Base-by-base conservation (phyloP, 306 rosid species). In the Vigna reflexopilosa region DNA sequence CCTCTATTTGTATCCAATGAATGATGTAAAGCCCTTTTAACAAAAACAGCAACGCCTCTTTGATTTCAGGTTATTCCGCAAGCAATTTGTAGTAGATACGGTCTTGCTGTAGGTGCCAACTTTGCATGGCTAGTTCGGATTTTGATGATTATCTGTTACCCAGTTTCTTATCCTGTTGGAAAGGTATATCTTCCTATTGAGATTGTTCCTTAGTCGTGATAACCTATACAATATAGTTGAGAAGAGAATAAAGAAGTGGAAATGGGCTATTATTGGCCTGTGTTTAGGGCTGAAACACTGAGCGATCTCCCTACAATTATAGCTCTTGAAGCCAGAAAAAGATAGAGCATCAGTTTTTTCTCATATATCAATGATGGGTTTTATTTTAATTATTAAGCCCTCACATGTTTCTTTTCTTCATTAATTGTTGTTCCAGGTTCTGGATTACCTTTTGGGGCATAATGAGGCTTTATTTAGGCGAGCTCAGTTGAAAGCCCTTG, bases 71-170 rank as follows among this genome's bases (percentile, higher is more conserved):
- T 96, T 87, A 96, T 96, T 66, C 99, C 99, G 3, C 99, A 96
- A 90, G 87, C 99, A 73, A 96, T 90, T 84, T 96, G 99, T 80
- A 86, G 91, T 44, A 86, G 99, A 83, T 96, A 96, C 61, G 99
- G 99, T 78, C 98, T 96, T 70, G 97, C 99, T 26, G 98, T 96
- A 1, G 99, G 99, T 78, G 88, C 99, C 64, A 96, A 93, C 83
- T 85, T 93, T 26, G 92, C 86, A 12, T 84, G 94, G 84, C 91
- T 96, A 72, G 99, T 96, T 68, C 82, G 93, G 52, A 6, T 91
- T 74, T 82, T 96, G 78, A 96, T 96, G 99, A 47, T 88, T 16
- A 74, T 96, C 38, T 96, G 97, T 84, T 96, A 90, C 67, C 99
- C 99, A 6, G 87, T 96, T 80, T 83, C 99, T 20, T 96, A 83